Evolutionary conservation across 2,329 filamentous ascomycete genomes (phyloP), one percentile per base, ranked within the genome.

Genomic region (Venturia pyrina): DNA sequence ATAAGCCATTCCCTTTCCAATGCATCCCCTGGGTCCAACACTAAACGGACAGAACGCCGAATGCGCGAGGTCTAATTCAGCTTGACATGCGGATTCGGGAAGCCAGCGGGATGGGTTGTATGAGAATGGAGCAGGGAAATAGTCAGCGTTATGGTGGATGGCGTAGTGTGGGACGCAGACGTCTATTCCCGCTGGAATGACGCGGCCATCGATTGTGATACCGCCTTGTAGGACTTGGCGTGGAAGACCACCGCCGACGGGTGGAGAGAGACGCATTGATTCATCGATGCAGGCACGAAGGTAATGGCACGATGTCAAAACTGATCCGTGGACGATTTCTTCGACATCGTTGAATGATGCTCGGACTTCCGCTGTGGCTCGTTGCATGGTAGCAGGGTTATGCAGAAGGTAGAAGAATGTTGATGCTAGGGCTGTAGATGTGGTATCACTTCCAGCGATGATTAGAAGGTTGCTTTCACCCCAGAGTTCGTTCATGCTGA

Each of bases 41-140:
- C 83, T 87, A 70, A 91, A 91, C 1, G 90, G 88, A 68, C 87
- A 91, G 76, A 90, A 93, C 0, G 89, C 89, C 43, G 80, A 82
- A 63, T 88, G 83, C 1, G 89, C 87, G 13, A 71, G 70, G 10
- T 70, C 37, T 53, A 53, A 65, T 19, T 65, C 32, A 8, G 46
- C 11, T 32, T 40, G 40, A n/a, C 65, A 66, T 0, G 69, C 66
- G 0, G 72, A 62, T 48, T 76, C 74, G 2, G 69, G 68, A 1
- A 78, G 70, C 76, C 76, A 78, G 56, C 76, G 73, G 66, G 75
- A 74, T 0, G 76, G 76, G 1, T 73, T 66, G 69, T 73, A 78
- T 63, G 73, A 71, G 68, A 75, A 77, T 5, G 76, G 75, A 41
- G 71, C 69, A 7, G 75, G 74, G 64, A 73, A 77, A 69, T 77